Base-by-base conservation (phyloP, 202 grass and related monocot genomes). In the Digitaria exilis region DNA sequence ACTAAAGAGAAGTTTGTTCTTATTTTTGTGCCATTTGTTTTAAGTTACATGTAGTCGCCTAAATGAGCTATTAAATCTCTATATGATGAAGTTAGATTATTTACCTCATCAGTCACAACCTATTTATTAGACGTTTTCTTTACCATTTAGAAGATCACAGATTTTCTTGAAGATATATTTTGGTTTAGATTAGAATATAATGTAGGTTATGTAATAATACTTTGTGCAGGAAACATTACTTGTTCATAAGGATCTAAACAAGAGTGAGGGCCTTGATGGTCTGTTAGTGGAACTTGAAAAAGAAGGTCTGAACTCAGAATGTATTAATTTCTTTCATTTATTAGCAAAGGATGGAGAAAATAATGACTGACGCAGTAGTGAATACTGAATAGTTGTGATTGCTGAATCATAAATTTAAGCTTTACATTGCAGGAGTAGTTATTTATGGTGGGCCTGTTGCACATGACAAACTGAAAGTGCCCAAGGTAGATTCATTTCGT, bases 211-310 rank as follows among this genome's bases (percentile, higher is more conserved):
- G 42, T 78, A 52, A 60, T 18, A 9, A 66, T 66, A 70, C 39
- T 76, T 14, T 91, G 54, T 86, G 64, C 87, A 99, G 96, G 96
- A 99, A 94, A 99, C 96, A 69, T 68, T 99, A 60, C 93, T 99
- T 81, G 74, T 99, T 81, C 96, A 99, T 87, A 96, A 94, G 81
- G 87, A 91, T 85, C 86, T 99, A 7, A 90, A 89, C 60, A 96
- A 89, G 15, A 92, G 85, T 60, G 85, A 86, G 41, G 89, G 84
- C 61, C 88, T 99, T 84, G 92, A 96, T 78, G 88, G 94, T 87
- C 88, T 99, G 37, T 46, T 99, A 26, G 63, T 89, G 72, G 96
- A 92, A 75, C 96, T 99, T 41, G 89, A 91, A 80, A 89, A 85
- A 16, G 89, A 96, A 99, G 96, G 96, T 96, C 58, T 83, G 81